Percentiles rank a stretch among this genome's conserved stretches.
These are phyloP conservation scores for Ophiostoma tasmaniense DNA, from an alignment of 2,329 filamentous ascomycete genomes.

Conservation along the genomic window DNA sequence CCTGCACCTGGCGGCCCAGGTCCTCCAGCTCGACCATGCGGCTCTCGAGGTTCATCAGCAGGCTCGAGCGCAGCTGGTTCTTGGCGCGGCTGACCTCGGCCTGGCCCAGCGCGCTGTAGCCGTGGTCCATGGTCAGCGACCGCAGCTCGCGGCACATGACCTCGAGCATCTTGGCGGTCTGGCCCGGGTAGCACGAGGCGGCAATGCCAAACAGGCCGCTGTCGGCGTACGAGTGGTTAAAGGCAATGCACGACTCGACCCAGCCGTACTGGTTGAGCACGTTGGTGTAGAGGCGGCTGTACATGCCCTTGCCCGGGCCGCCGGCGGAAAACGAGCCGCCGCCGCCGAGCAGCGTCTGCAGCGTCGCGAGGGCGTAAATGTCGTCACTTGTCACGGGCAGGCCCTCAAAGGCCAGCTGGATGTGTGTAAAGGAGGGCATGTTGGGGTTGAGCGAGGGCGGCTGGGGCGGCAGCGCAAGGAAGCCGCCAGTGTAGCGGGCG, in stretches of 20 bases:
- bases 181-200: conserved; percentile 70
- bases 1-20: conserved; percentile 86
- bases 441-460: conserved; percentile 70
- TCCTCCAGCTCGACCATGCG: conserved; percentile 98
- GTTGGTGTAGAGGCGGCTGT: conserved; percentile 93
- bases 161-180: conserved; percentile 77
- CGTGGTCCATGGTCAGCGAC: conserved; percentile 64
- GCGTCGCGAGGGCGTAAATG: conserved; percentile 90
- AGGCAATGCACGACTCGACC: conserved; percentile 92
- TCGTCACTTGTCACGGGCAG: conserved; percentile 83
- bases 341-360: conserved; percentile 91
- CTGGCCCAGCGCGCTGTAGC: conserved; percentile 62
- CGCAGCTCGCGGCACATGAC: conserved; percentile 90
- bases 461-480: conserved; percentile 73
- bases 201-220: conserved; percentile 92
- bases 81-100: conserved; percentile 86
- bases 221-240: conserved; percentile 97
- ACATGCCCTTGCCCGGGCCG: conserved; percentile 98
- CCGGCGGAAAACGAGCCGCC: conserved; percentile 95
- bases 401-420: conserved; percentile 93
- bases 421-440: conserved; percentile 75
- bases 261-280: conserved; percentile 95
- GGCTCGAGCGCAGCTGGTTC: conserved; percentile 82
- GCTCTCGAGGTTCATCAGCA: conserved; percentile 96
- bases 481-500: conserved; percentile 87